phyloP scores from a whole-genome alignment of 148 eudicot genomes.

The Vaccinium myrtillus region DNA sequence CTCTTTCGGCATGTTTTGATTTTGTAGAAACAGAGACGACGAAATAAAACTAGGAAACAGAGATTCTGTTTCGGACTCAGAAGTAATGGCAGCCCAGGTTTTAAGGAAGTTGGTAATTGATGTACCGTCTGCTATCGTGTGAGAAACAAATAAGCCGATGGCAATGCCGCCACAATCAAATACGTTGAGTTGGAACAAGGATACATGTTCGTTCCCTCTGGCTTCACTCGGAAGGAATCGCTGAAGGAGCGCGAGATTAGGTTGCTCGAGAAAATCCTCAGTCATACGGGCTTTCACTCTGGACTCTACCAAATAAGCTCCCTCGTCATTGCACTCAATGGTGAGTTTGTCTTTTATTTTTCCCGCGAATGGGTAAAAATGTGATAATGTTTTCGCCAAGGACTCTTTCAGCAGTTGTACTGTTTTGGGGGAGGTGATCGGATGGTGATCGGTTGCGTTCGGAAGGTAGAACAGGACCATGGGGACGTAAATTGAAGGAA shows the following conservation, averaged over 20 bases:
- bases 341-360: conserved; percentile 14
- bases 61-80: background rate
- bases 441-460: too few species aligned
- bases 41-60: background rate
- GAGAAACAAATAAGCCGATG: background rate
- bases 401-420: conserved; percentile 21
- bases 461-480: too few species aligned
- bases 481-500: too few species aligned
- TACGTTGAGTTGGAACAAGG: conserved; percentile 12
- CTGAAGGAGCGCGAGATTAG: background rate
- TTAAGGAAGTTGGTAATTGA: background rate
- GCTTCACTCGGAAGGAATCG: background rate
- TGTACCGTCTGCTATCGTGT: conserved; percentile 7
- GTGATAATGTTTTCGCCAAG: conserved; percentile 26
- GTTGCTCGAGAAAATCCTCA: background rate
- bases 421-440: too few species aligned
- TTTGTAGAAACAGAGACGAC: conserved; percentile 14
- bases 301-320: conserved; percentile 8
- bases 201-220: background rate
- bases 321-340: conserved; percentile 35
- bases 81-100: conserved; percentile 6
- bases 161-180: conserved; percentile 20
- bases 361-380: conserved; percentile 42
- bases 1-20: background rate
- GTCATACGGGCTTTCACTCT: background rate